phyloP scores from a whole-genome alignment of 2,329 filamentous ascomycete genomes.

The Cryphonectria parasitica region DNA sequence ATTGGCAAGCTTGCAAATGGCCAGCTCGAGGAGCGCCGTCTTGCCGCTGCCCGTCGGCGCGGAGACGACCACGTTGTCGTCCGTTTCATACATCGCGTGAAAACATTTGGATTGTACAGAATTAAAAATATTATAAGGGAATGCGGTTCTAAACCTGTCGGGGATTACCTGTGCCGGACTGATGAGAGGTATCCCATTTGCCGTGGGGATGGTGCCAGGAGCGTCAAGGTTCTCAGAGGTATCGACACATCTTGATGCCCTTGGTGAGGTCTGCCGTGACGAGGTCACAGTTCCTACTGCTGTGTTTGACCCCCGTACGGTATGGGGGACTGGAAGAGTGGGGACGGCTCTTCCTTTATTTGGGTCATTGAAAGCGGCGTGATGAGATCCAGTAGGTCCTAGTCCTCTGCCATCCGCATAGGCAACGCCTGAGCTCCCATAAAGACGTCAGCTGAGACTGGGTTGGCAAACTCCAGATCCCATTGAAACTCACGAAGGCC shows the following conservation, averaged over 20 bases:
- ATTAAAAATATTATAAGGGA: constrained; percentile 78
- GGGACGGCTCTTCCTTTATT: background rate
- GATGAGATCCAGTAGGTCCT: background rate
- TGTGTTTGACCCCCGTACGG: background rate
- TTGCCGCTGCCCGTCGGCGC: constrained; percentile 87
- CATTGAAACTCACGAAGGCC: background rate
- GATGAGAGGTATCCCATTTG: constrained; percentile 46
- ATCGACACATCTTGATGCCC: background rate
- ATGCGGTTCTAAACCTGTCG: constrained; percentile 70
- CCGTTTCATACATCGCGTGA: constrained; percentile 63
- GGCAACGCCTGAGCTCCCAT: background rate
- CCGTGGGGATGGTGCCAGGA: constrained; percentile 39
- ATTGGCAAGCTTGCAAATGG: constrained; percentile 73
- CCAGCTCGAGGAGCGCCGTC: constrained; percentile 79
- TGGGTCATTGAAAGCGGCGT: background rate
- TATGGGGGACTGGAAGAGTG: background rate
- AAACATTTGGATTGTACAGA: constrained; percentile 84
- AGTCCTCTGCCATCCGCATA: background rate
- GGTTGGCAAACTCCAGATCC: background rate
- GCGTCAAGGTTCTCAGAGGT: background rate
- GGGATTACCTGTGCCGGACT: constrained; percentile 59
- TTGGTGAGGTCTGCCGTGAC: background rate
- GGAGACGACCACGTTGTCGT: constrained; percentile 78
- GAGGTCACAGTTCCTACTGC: background rate
- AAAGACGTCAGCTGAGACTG: background rate